Evolutionary conservation across 2,329 filamentous ascomycete species (phyloP).

Genomic region (Alternaria consortialis): DNA sequence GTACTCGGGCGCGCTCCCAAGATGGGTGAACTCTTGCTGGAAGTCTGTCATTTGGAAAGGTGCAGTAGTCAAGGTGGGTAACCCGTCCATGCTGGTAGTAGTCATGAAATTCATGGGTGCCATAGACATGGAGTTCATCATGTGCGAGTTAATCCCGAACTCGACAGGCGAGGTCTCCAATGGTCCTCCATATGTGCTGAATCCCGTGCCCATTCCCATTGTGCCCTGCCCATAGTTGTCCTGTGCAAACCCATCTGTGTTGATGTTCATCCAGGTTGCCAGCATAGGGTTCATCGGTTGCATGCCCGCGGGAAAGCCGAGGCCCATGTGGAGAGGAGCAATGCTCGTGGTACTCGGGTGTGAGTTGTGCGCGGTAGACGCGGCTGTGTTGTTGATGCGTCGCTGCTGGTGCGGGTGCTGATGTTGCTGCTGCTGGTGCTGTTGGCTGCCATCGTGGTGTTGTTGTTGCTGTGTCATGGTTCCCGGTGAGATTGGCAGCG

Average conservation of each 20-base stretch:
- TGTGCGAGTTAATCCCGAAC: slow-evolving; percentile 54
- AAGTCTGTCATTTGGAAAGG: slow-evolving; percentile 70
- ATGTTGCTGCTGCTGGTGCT: slow-evolving; percentile 28
- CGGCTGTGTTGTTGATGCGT: slow-evolving; percentile 40
- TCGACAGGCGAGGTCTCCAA: slow-evolving; percentile 59
- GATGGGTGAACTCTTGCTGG: slow-evolving; percentile 69
- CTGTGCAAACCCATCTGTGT: slow-evolving; percentile 41
- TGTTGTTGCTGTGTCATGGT: slow-evolving; percentile 43
- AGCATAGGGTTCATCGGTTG: slow-evolving; percentile 48
- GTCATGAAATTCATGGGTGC: slow-evolving; percentile 43
- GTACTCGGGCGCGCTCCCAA: slow-evolving; percentile 61
- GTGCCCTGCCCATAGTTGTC: slow-evolving; percentile 36
- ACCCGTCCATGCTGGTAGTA: slow-evolving; percentile 54
- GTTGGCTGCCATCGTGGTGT: slow-evolving; percentile 21
- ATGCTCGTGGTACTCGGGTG: slow-evolving; percentile 41
- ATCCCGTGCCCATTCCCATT: slow-evolving; percentile 49
- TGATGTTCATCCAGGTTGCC: slow-evolving; percentile 57
- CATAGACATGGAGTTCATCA: slow-evolving; percentile 21
- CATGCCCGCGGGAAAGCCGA: slow-evolving; percentile 47
- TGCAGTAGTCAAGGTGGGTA: slow-evolving; percentile 53
- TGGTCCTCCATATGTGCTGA: slow-evolving; percentile 52
- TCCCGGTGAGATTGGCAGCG: slow-evolving; percentile 48
- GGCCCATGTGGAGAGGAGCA: slow-evolving; percentile 46
- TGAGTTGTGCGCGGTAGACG: slow-evolving; percentile 32
- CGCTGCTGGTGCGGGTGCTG: slow-evolving; percentile 39